These are phyloP conservation scores for Asterella californica DNA, from an alignment of 225 moss, liverwort and hornwort genomes.

Conservation along the genomic window DNA sequence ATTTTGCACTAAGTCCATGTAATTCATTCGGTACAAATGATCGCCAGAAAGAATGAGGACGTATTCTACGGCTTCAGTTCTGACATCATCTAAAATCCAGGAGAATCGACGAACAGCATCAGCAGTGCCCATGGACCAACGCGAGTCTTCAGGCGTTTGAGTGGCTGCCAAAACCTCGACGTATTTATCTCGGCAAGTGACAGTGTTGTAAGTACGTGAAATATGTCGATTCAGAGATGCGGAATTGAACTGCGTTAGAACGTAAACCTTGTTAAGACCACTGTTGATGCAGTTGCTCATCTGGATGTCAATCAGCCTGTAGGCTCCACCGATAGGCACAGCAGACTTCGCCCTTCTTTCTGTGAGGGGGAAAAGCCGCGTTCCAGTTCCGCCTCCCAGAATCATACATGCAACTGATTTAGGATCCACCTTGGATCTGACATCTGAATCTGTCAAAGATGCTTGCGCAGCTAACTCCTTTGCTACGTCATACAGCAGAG, in stretches of 20 bases:
- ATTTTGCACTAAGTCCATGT: slow-evolving; percentile 13
- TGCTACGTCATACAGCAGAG: not conserved
- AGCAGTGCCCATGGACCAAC: slow-evolving; percentile 25
- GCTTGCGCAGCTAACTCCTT: slow-evolving; percentile 11
- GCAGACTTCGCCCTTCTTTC: slow-evolving; percentile 21
- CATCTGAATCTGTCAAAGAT: not conserved
- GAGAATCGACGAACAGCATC: slow-evolving; percentile 23
- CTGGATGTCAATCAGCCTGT: slow-evolving; percentile 20
- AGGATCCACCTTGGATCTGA: slow-evolving; percentile 12
- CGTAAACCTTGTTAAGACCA: slow-evolving; percentile 16
- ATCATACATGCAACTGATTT: slow-evolving; percentile 25
- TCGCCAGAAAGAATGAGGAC: slow-evolving; percentile 19
- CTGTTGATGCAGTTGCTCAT: slow-evolving; percentile 31
- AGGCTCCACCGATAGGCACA: slow-evolving; percentile 16
- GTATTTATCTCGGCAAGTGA: slow-evolving; percentile 8
- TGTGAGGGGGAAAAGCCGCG: slow-evolving; percentile 17
- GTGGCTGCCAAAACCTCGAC: slow-evolving; percentile 25
- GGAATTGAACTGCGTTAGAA: slow-evolving; percentile 25
- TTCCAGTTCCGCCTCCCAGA: slow-evolving; percentile 18
- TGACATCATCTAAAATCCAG: slow-evolving; percentile 20
- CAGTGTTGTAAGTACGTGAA: slow-evolving; percentile 5
- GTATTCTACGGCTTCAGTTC: slow-evolving; percentile 1
- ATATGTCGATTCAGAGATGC: slow-evolving; percentile 22
- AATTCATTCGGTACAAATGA: slow-evolving; percentile 26
- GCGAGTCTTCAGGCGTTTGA: slow-evolving; percentile 12